Percentiles rank a stretch among this genome's conserved stretches.
Conservation (phyloP, 257 asterid species). For the Cordia subcordata region DNA sequence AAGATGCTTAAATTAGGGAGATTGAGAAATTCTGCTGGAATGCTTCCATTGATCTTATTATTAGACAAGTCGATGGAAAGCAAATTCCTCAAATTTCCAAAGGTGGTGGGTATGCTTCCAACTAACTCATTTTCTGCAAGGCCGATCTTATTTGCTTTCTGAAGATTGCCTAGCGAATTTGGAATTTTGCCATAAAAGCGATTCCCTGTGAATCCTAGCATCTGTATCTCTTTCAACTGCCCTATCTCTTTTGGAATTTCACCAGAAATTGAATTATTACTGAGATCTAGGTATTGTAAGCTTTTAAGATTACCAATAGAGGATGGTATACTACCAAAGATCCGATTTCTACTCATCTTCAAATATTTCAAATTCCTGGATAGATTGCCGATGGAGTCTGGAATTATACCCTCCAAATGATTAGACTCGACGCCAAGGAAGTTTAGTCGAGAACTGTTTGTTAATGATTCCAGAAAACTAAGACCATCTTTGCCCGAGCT, state of each 20-base stretch:
- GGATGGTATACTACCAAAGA: constrained; percentile 41
- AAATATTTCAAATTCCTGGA: constrained; percentile 34
- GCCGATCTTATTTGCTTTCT: constrained; percentile 33
- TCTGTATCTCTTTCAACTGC: constrained; percentile 25
- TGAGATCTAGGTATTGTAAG: constrained; percentile 31
- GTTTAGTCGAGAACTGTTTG: constrained; percentile 42
- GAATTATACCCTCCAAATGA: constrained; percentile 46
- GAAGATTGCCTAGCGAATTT: constrained; percentile 43
- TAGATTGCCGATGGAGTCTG: constrained; percentile 50
- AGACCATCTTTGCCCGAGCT: constrained; percentile 32
- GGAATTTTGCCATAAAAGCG: constrained; percentile 44
- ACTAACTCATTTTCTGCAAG: constrained; percentile 40
- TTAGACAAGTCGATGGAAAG: constrained; percentile 43
- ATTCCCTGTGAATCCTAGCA: constrained; percentile 31
- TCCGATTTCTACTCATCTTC: constrained; percentile 21
- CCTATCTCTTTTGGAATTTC: constrained; percentile 53
- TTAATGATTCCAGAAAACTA: constrained; percentile 21
- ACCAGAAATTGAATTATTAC: constrained; percentile 33
- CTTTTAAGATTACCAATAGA: constrained; percentile 44
- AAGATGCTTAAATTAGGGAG: constrained; percentile 35
- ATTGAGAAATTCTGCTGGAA: constrained; percentile 34
- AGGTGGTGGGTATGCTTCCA: constrained; percentile 38
- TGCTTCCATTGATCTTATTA: constrained; percentile 44
- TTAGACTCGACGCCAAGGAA: constrained; percentile 45
- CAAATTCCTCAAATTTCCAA: constrained; percentile 30